Conservation (phyloP, 148 eudicot genomes). For the Vaccinium corymbosum region DNA sequence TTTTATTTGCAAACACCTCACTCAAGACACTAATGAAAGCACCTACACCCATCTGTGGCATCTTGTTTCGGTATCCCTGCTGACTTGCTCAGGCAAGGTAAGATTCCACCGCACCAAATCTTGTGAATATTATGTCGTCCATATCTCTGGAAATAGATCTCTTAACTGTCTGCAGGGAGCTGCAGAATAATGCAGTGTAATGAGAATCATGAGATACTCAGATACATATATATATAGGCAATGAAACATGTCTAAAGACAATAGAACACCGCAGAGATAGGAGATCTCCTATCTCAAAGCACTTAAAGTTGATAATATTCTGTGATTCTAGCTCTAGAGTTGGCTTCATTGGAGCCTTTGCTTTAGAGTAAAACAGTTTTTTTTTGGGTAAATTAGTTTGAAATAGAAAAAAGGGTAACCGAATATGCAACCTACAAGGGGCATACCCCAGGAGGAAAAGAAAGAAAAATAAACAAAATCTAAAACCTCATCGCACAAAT, state of each 20-base stretch:
- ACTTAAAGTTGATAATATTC: not conserved
- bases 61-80: not conserved
- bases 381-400: not conserved
- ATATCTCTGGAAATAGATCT: conserved; percentile 59
- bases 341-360: not conserved
- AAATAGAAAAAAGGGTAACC: no score
- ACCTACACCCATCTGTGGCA: not conserved
- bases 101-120: conserved; percentile 85
- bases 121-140: conserved; percentile 61
- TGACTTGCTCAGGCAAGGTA: conserved; percentile 51
- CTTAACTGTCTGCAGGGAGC: conserved; percentile 55
- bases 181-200: not conserved
- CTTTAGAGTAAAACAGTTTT: not conserved
- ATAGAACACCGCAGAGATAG: not conserved
- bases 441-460: no score
- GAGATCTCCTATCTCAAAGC: not conserved
- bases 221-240: not conserved
- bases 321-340: not conserved
- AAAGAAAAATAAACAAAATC: no score
- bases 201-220: not conserved
- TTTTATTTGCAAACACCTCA: no score
- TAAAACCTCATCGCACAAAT: not conserved
- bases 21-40: not conserved
- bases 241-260: not conserved
- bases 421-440: no score